Evolutionary conservation across 306 rosid genomes (phyloP).

Genomic region (Sicyos baderoa): DNA sequence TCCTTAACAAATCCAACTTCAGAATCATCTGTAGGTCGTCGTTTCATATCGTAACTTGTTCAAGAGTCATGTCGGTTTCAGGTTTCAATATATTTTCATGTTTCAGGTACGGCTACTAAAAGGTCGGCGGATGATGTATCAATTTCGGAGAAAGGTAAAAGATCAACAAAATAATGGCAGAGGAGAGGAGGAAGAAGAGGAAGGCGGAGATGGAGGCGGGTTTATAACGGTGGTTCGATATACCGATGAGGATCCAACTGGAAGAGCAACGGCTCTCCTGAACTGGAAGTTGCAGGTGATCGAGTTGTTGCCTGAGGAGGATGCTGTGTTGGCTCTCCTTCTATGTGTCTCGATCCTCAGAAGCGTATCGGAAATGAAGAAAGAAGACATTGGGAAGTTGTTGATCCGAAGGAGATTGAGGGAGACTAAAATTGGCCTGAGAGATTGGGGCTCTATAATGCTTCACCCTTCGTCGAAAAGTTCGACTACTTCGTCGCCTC

Average conservation of each 20-base stretch:
- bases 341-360: constrained; percentile 61
- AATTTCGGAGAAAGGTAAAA: constrained; percentile 25
- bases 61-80: neutral
- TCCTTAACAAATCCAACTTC: constrained; percentile 40
- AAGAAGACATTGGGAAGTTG: constrained; percentile 65
- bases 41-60: neutral
- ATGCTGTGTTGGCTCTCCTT: constrained; percentile 61
- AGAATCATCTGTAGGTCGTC: constrained; percentile 48
- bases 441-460: constrained; percentile 79
- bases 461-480: constrained; percentile 51
- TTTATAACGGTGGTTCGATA: constrained; percentile 63
- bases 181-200: constrained; percentile 27
- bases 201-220: constrained; percentile 45
- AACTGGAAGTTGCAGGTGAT: constrained; percentile 70
- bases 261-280: constrained; percentile 74
- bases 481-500: constrained; percentile 38
- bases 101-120: constrained; percentile 65
- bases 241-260: constrained; percentile 57
- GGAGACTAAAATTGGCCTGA: constrained; percentile 49
- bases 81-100: neutral
- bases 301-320: constrained; percentile 78
- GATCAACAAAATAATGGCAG: constrained; percentile 23
- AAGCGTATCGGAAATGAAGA: constrained; percentile 66
- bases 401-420: constrained; percentile 64
- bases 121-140: constrained; percentile 69